phyloP scores from a whole-genome alignment of 805 yeast genomes.

The Hyphopichia homilentoma region DNA sequence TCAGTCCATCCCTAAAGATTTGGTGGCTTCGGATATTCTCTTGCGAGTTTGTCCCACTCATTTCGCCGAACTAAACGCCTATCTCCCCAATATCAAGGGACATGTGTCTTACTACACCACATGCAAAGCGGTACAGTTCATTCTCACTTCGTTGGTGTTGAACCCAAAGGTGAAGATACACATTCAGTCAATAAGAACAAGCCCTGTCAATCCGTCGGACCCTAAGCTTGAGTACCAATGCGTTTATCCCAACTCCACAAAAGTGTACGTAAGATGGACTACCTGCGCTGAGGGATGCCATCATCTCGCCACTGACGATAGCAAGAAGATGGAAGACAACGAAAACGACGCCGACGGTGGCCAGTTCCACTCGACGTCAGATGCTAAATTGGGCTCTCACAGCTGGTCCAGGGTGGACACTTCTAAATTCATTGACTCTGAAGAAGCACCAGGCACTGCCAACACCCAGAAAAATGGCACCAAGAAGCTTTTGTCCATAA shows the following conservation, averaged over 20 bases:
- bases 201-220: not conserved
- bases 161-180: constrained; percentile 52
- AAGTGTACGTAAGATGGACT: constrained; percentile 53
- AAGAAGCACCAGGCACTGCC: not conserved
- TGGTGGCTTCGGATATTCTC: constrained; percentile 44
- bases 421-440: constrained; percentile 10
- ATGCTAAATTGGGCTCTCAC: constrained; percentile 38
- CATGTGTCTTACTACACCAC: constrained; percentile 53
- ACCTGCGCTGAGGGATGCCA: constrained; percentile 52
- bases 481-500: constrained; percentile 13
- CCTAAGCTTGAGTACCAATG: constrained; percentile 21
- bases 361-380: constrained; percentile 27
- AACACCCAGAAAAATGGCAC: not conserved
- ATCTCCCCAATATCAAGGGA: constrained; percentile 56
- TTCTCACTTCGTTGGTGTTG: constrained; percentile 53
- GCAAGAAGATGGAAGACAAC: not conserved
- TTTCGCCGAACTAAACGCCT: constrained; percentile 39
- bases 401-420: constrained; percentile 37
- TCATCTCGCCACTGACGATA: constrained; percentile 32
- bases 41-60: constrained; percentile 57
- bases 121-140: constrained; percentile 51
- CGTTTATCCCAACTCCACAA: constrained; percentile 41
- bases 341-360: constrained; percentile 3
- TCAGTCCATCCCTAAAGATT: constrained; percentile 39
- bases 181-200: constrained; percentile 37